Conservation (phyloP, 2,329 filamentous ascomycete species). For the Ceratocystis cacaofunesta region DNA sequence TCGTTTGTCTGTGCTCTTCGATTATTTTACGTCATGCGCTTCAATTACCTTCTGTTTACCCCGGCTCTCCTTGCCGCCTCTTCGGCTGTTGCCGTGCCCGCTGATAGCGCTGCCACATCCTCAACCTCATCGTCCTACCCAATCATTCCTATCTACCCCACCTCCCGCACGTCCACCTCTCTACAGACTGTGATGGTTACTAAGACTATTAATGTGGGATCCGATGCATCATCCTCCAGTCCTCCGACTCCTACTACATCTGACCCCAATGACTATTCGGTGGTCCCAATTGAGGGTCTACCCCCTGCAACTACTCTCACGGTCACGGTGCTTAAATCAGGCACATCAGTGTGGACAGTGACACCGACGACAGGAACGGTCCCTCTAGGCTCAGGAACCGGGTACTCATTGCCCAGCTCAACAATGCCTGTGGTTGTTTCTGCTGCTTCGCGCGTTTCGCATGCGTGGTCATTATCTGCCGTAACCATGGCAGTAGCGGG, state of each 20-base stretch:
- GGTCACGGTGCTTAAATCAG: constrained; percentile 13
- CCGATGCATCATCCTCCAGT: neutral
- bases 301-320: constrained; percentile 13
- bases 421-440: constrained; percentile 12
- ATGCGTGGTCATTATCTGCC: neutral
- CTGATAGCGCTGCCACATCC: neutral
- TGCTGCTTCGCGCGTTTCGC: constrained; percentile 16
- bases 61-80: constrained; percentile 7
- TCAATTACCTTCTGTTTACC: constrained; percentile 4
- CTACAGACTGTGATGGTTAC: constrained; percentile 15
- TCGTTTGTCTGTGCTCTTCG: neutral
- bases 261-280: constrained; percentile 9
- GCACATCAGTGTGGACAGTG: constrained; percentile 13
- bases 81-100: constrained; percentile 1
- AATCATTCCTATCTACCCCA: constrained; percentile 13
- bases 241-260: neutral
- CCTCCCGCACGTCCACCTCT: constrained; percentile 1
- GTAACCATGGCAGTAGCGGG: constrained; percentile 12
- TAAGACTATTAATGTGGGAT: constrained; percentile 5
- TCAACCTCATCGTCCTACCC: constrained; percentile 9
- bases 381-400: constrained; percentile 4
- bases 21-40: neutral
- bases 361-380: constrained; percentile 9
- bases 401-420: constrained; percentile 4
- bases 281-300: constrained; percentile 13